These are phyloP conservation scores for Tylopilus subfusipes DNA, from an alignment of 768 basidiomycete species.

Conservation along the genomic window DNA sequence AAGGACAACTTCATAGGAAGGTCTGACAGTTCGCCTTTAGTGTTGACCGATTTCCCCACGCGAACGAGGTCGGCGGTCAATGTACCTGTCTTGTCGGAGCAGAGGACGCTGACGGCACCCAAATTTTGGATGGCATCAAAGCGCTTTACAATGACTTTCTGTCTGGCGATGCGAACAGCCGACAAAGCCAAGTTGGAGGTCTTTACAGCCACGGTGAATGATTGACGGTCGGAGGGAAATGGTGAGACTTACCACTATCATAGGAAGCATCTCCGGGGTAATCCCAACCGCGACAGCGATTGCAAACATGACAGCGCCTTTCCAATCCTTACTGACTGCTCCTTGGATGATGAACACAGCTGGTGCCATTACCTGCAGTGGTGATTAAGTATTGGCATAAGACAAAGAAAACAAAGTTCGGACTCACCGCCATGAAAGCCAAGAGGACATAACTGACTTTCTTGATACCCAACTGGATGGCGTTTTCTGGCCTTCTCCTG, in stretches of 20 bases:
- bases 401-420: background rate
- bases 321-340: conserved; percentile 32
- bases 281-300: conserved; percentile 32
- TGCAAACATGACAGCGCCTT: conserved; percentile 30
- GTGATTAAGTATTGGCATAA: background rate
- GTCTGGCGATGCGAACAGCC: conserved; percentile 49
- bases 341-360: conserved; percentile 30
- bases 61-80: conserved; percentile 42
- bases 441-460: conserved; percentile 33
- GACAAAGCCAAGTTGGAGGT: conserved; percentile 60
- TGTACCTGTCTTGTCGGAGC: conserved; percentile 69
- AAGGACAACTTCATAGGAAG: conserved; percentile 29
- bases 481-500: conserved; percentile 31
- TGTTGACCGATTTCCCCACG: conserved; percentile 29
- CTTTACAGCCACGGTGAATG: conserved; percentile 39
- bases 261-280: conserved; percentile 33
- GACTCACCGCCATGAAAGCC: conserved; percentile 29
- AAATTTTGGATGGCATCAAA: conserved; percentile 63
- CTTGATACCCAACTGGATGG: conserved; percentile 33
- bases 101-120: conserved; percentile 50
- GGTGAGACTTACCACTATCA: conserved; percentile 28
- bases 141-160: conserved; percentile 60
- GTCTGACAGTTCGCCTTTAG: conserved; percentile 19
- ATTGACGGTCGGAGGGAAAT: background rate
- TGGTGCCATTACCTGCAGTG: conserved; percentile 28